Evolutionary conservation across 441 rosid species (phyloP).

Genomic region (Croton setiger): DNA sequence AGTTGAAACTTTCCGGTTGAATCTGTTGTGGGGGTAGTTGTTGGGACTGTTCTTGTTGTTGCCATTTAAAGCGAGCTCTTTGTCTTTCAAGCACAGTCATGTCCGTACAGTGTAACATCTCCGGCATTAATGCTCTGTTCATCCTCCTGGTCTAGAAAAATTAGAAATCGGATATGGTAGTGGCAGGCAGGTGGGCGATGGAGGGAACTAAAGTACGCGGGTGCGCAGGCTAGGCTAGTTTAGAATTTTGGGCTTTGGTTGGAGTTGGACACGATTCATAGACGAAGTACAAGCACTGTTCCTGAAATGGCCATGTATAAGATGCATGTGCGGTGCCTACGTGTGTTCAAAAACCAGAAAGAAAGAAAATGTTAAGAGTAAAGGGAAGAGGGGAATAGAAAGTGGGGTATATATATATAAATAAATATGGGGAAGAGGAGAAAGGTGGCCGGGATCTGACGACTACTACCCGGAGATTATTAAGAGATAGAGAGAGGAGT

Average conservation of each 20-base stretch:
- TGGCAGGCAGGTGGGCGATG: neutral
- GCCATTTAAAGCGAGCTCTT: constrained; percentile 41
- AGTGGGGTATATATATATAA: constrained; percentile 23
- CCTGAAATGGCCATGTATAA: constrained; percentile 1
- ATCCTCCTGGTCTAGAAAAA: constrained; percentile 21
- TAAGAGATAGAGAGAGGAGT: constrained; percentile 7
- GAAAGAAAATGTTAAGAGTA: neutral
- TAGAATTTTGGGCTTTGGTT: neutral
- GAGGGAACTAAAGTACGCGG: constrained; percentile 10
- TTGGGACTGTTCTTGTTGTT: constrained; percentile 23
- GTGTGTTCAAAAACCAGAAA: neutral
- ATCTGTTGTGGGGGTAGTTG: neutral
- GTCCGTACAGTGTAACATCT: constrained; percentile 50
- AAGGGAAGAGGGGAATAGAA: neutral
- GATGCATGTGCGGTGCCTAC: neutral
- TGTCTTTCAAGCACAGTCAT: constrained; percentile 66
- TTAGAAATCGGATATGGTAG: neutral
- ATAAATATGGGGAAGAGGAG: neutral
- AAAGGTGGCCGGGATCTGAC: constrained; percentile 24
- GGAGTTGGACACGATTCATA: neutral
- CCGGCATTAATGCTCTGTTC: constrained; percentile 35
- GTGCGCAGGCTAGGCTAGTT: neutral
- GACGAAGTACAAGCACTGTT: neutral
- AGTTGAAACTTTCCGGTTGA: constrained; percentile 14
- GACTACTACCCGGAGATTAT: constrained; percentile 13